These are phyloP conservation scores for Megacollybia marginata DNA, from an alignment of 768 basidiomycete genomes.

Conservation along the genomic window DNA sequence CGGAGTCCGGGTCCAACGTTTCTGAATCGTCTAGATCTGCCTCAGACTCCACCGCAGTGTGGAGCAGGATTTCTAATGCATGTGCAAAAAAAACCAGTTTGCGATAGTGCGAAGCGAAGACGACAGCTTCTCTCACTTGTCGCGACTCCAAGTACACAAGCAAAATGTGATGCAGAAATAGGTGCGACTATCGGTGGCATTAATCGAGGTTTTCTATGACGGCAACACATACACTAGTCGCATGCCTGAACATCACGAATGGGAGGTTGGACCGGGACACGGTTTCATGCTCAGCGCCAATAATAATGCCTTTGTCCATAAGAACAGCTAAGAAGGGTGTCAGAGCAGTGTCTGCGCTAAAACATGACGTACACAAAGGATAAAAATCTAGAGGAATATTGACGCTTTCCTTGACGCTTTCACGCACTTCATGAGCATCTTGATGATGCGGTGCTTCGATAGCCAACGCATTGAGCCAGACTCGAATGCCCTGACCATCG, in stretches of 20 bases:
- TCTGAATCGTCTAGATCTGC: slow-evolving; percentile 28
- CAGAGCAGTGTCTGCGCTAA: slow-evolving; percentile 1
- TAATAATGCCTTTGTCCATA: slow-evolving; percentile 99
- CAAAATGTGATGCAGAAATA: slow-evolving; percentile 90
- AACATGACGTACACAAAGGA: slow-evolving; percentile 67
- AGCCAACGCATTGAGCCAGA: slow-evolving; percentile 94
- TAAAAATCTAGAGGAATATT: slow-evolving; percentile 92
- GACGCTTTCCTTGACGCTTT: slow-evolving; percentile 85
- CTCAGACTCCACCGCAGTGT: slow-evolving; percentile 89
- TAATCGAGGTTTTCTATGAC: neutral
- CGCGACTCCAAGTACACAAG: slow-evolving; percentile 67
- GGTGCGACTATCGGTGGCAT: slow-evolving; percentile 58
- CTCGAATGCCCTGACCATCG: slow-evolving; percentile 80
- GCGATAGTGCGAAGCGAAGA: slow-evolving; percentile 82
- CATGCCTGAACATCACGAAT: slow-evolving; percentile 87
- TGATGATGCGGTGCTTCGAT: slow-evolving; percentile 57
- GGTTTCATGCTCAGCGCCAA: slow-evolving; percentile 88
- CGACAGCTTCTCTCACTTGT: slow-evolving; percentile 69
- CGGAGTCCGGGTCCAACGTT: slow-evolving; percentile 22
- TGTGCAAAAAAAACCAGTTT: slow-evolving; percentile 89
- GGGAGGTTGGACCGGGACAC: slow-evolving; percentile 68
- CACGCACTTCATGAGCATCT: slow-evolving; percentile 24
- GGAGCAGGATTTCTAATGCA: slow-evolving; percentile 88
- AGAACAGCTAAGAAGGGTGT: slow-evolving; percentile 63
- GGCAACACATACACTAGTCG: slow-evolving; percentile 64